Evolutionary conservation across 1,139 yeast species (phyloP), one percentile per base, ranked within the genome.

Genomic region (Blastobotrys indianensis): DNA sequence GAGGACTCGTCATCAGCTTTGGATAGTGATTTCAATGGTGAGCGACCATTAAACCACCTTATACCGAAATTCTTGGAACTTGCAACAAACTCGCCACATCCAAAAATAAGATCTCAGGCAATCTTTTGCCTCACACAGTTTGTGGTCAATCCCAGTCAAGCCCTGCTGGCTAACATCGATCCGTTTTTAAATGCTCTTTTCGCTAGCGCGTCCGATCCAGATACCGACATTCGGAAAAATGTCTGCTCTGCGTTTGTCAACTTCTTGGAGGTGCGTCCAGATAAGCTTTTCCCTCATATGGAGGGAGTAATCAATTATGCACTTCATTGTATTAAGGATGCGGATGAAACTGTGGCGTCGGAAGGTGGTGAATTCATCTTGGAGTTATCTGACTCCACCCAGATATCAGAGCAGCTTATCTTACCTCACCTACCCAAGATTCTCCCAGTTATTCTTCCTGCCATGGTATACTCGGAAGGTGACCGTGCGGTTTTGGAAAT

Each of bases 321-420:
- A 61, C 66, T 87, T 48, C 97, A 90, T 63, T 77, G 90, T 52
- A 80, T 92, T 70, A 76, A 77, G 51, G 80, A 76, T 53, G 67
- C 69, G 8, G 79, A 80, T 52, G 94, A 85, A 52, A 81, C 75
- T 47, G 94, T 88, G 35, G 85, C 95, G 0, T 70, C 88, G 42
- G 96, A 88, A 62, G 97, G 95, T 2, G 87, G 96, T 65, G 98
- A 92, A 66, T 88, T 92, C 58, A 70, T 94, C 52, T 73, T 92
- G 44, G 80, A 85, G 1, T 72, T 92, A 48, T 80, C 94, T 1
- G 83, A 87, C 10, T 68, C 79, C 12, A 61, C 76, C 2, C 32
- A 20, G 2, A 74, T 85, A 48, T 61, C 59, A 35, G 55, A 57
- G 10, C 53, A 61, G 16, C 54, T 54, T 11, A 53, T 60, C 32